Percentiles rank a stretch among this genome's conserved stretches.
Evolutionary conservation across 805 yeast species (phyloP).

Genomic region (Spathaspora sp.): DNA sequence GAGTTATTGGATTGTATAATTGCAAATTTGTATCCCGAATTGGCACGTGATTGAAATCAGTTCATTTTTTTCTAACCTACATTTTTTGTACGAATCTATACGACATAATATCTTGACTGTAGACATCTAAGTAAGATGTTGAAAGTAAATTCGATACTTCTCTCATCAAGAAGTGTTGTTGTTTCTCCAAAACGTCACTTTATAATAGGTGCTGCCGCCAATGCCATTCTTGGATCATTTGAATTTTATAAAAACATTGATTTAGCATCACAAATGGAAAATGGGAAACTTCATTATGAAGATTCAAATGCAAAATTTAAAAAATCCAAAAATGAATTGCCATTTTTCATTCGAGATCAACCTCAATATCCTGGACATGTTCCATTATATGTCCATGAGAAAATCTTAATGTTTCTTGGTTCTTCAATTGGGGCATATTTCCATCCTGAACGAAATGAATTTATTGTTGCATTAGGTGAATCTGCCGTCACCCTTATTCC

Average conservation of each 20-base stretch:
- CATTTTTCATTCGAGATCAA: slow-evolving; percentile 33
- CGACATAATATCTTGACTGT: not conserved
- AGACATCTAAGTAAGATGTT: not conserved
- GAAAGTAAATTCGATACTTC: not conserved
- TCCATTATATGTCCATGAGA: slow-evolving; percentile 64
- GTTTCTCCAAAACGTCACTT: slow-evolving; percentile 1
- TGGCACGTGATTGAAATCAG: not conserved
- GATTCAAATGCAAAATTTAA: slow-evolving; percentile 27
- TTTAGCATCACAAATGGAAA: slow-evolving; percentile 59
- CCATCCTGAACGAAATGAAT: slow-evolving; percentile 73
- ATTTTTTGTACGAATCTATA: not conserved
- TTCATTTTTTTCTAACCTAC: not conserved
- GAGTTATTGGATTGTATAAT: slow-evolving; percentile 20
- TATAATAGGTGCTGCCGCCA: slow-evolving; percentile 6
- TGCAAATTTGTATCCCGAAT: slow-evolving; percentile 20
- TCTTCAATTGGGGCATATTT: slow-evolving; percentile 75
- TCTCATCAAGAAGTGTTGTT: not conserved
- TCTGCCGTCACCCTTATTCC: slow-evolving; percentile 69
- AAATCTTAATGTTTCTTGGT: slow-evolving; percentile 58
- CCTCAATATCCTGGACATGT: slow-evolving; percentile 74
- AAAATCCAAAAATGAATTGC: slow-evolving; percentile 19
- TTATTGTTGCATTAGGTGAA: slow-evolving; percentile 84
- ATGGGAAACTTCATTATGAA: slow-evolving; percentile 42
- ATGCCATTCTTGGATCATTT: slow-evolving; percentile 23
- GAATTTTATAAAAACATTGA: slow-evolving; percentile 42